Evolutionary conservation across 2,329 filamentous ascomycete species (phyloP).

Genomic region (Leptodontidium sp.): DNA sequence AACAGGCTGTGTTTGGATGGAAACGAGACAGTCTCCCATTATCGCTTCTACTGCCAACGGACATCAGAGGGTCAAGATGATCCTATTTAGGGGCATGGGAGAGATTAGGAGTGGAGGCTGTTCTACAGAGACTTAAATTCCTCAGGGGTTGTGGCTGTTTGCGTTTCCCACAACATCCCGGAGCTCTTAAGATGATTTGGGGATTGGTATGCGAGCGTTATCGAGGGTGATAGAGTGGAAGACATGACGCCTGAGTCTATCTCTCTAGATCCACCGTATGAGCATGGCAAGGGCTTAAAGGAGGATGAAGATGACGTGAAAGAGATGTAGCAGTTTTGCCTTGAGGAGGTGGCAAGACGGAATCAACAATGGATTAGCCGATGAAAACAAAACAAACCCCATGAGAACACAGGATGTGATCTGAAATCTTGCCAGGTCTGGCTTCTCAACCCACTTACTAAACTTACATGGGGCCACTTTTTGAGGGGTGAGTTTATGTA

Average conservation of each 20-base stretch:
- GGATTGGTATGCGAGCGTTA: background rate
- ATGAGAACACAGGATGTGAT: no score
- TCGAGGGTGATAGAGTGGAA: background rate
- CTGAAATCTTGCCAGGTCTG: no score
- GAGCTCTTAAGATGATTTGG: background rate
- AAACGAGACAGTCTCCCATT: background rate
- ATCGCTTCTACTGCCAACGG: background rate
- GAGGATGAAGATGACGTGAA: conserved; percentile 1
- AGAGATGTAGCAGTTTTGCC: background rate
- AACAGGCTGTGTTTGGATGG: background rate
- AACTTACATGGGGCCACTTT: no score
- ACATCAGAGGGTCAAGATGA: background rate
- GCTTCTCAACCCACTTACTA: no score
- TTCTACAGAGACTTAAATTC: background rate
- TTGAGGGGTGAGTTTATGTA: no score
- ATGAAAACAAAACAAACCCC: no score
- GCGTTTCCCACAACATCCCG: background rate
- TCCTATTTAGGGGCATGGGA: background rate
- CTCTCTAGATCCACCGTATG: background rate
- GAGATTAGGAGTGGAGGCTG: background rate
- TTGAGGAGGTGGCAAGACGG: background rate
- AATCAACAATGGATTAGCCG: background rate
- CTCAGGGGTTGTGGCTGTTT: background rate
- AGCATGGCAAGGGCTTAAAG: background rate
- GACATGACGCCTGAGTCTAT: background rate